Evolutionary conservation across 371 early-diverging fungal genomes (phyloP).

Genomic region (Smittium culicis): DNA sequence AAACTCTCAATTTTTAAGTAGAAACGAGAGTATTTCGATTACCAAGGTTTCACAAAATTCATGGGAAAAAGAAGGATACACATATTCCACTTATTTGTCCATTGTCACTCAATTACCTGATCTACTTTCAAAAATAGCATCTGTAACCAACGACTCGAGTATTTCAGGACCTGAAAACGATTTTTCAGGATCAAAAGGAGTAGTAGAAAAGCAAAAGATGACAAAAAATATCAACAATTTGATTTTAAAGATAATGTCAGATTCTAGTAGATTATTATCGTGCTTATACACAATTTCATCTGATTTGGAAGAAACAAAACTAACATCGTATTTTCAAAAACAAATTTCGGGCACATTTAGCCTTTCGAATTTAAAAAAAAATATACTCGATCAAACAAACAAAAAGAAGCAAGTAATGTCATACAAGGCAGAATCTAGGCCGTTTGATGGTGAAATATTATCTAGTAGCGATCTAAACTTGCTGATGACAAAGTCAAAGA

Average conservation of each 20-base stretch:
- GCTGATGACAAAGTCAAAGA: not conserved
- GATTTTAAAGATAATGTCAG: not conserved
- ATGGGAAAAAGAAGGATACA: not conserved
- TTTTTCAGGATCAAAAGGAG: no score
- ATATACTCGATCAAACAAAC: no score
- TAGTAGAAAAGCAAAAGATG: no score
- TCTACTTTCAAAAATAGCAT: not conserved
- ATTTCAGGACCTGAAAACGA: not conserved
- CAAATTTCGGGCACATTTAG: no score
- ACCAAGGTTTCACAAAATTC: not conserved
- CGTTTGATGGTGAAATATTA: not conserved
- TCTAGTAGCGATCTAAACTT: not conserved
- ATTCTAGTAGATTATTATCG: not conserved
- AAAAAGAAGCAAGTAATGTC: no score
- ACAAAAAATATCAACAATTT: no score
- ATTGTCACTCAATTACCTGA: not conserved
- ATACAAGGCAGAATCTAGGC: no score
- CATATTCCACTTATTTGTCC: not conserved
- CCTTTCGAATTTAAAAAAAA: no score
- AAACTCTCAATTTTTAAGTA: not conserved
- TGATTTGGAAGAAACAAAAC: not conserved
- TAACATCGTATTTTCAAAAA: no score
- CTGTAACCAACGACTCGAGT: not conserved
- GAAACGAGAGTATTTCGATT: not conserved
- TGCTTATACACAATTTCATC: not conserved